A percentile compares a stretch with the other conserved stretches of the same genome.
Evolutionary conservation across 2,329 filamentous ascomycete species (phyloP).

Genomic region (Lasiodiplodia gonubiensis): DNA sequence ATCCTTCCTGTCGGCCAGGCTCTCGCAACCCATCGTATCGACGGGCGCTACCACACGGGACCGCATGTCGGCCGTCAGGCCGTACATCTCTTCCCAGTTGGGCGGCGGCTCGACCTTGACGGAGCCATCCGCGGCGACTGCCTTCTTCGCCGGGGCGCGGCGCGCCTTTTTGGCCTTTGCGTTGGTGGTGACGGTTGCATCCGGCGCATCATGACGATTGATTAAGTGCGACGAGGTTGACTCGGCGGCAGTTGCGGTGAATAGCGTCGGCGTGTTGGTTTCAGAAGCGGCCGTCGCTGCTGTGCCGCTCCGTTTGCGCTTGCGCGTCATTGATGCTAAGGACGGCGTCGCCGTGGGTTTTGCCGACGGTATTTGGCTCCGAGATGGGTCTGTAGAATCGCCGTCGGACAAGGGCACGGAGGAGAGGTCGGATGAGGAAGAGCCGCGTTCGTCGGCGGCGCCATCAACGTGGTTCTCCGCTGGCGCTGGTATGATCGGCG

Average conservation of each 20-base stretch:
- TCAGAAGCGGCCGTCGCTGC: conserved; percentile 38
- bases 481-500: conserved; percentile 9
- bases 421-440: conserved; percentile 39
- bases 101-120: conserved; percentile 67
- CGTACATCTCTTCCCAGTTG: conserved; percentile 85
- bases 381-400: conserved; percentile 7
- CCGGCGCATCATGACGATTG: conserved; percentile 2
- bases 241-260: conserved; percentile 42
- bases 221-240: conserved; percentile 17
- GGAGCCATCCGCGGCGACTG: conserved; percentile 37
- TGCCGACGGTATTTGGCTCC: conserved; percentile 1
- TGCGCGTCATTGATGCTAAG: conserved; percentile 40
- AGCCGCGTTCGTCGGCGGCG: conserved; percentile 22
- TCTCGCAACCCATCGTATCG: conserved; percentile 96
- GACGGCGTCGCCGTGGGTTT: background rate
- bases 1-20: conserved; percentile 64
- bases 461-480: background rate
- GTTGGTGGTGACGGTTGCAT: conserved; percentile 2
- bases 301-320: conserved; percentile 55
- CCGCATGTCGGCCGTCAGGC: conserved; percentile 77
- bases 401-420: conserved; percentile 40
- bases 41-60: conserved; percentile 77
- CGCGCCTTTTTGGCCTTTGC: conserved; percentile 41
- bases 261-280: conserved; percentile 25
- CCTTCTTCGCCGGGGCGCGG: conserved; percentile 45